These are phyloP conservation scores for Sherardia arvensis DNA, from an alignment of 257 asterid genomes.

Conservation along the genomic window DNA sequence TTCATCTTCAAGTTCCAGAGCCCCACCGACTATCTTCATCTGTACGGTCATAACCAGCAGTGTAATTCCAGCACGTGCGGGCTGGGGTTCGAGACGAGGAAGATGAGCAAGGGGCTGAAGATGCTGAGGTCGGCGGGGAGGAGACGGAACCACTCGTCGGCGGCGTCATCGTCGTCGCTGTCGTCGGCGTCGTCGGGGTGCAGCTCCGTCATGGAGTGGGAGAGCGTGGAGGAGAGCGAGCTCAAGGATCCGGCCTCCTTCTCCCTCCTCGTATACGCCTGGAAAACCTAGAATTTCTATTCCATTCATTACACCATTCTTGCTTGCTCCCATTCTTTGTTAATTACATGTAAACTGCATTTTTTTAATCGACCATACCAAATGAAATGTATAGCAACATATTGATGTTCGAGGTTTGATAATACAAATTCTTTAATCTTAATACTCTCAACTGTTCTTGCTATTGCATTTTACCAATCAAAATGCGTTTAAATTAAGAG, in stretches of 20 bases:
- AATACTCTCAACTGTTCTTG: too few relatives aligned
- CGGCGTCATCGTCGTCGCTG: constrained; percentile 41
- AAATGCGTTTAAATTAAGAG: too few relatives aligned
- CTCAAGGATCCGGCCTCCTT: constrained; percentile 38
- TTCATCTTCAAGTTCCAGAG: constrained; percentile 44
- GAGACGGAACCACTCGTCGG: constrained; percentile 6
- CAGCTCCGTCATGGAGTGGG: constrained; percentile 66
- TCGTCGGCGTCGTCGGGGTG: constrained; percentile 52
- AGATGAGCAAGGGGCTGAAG: constrained; percentile 33
- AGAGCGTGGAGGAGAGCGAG: constrained; percentile 47
- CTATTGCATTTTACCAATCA: too few relatives aligned
- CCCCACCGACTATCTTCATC: background rate
- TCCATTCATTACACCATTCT: background rate
- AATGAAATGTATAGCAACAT: background rate
- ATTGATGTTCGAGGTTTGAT: background rate
- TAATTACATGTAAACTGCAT: too few relatives aligned
- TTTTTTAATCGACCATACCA: background rate
- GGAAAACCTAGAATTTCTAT: constrained; percentile 24
- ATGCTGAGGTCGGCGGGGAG: constrained; percentile 12
- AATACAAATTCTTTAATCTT: background rate
- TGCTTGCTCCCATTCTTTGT: background rate
- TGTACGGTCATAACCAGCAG: background rate
- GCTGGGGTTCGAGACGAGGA: constrained; percentile 37
- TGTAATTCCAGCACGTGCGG: constrained; percentile 22
- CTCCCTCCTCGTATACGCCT: constrained; percentile 54